phyloP scores from a whole-genome alignment of 2,329 filamentous ascomycete species.

The Dothidotthia symphoricarpi region DNA sequence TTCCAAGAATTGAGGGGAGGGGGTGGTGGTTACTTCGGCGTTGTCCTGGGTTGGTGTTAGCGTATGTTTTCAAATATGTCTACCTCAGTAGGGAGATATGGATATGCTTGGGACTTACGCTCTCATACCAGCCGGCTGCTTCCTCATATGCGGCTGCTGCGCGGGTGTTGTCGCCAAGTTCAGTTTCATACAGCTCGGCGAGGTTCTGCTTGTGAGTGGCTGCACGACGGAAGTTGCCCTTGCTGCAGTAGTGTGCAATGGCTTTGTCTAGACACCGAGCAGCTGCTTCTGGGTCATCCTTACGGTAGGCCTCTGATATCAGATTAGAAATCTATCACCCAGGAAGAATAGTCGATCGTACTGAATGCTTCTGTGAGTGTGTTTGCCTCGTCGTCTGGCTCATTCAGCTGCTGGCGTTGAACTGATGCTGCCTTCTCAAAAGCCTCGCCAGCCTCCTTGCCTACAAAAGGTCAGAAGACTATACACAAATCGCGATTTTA shows the following conservation, averaged over 20 bases:
- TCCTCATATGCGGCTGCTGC: slow-evolving; percentile 82
- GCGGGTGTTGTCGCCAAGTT: slow-evolving; percentile 72
- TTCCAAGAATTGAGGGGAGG: slow-evolving; percentile 10
- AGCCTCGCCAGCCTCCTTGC: slow-evolving; percentile 79
- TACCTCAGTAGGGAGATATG: background rate
- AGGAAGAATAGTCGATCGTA: slow-evolving; percentile 8
- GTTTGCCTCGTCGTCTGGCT: slow-evolving; percentile 90
- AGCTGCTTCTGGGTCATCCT: slow-evolving; percentile 78
- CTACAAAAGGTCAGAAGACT: slow-evolving; percentile 47
- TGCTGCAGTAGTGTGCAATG: slow-evolving; percentile 80
- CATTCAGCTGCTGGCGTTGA: slow-evolving; percentile 76
- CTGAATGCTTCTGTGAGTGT: slow-evolving; percentile 85
- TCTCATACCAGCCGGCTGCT: slow-evolving; percentile 83
- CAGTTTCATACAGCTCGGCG: slow-evolving; percentile 80
- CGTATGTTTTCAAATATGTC: background rate
- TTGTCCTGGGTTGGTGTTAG: slow-evolving; percentile 36
- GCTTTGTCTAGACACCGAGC: slow-evolving; percentile 75
- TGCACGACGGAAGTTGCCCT: slow-evolving; percentile 87
- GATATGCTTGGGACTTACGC: slow-evolving; percentile 23
- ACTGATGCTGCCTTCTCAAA: slow-evolving; percentile 84
- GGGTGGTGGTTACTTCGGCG: slow-evolving; percentile 30
- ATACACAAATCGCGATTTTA: background rate
- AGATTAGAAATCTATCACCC: slow-evolving; percentile 10
- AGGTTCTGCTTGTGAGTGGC: slow-evolving; percentile 88
- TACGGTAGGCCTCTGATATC: slow-evolving; percentile 70